These are phyloP conservation scores for Coffea eugenioides DNA, from an alignment of 257 asterid genomes.

Conservation along the genomic window DNA sequence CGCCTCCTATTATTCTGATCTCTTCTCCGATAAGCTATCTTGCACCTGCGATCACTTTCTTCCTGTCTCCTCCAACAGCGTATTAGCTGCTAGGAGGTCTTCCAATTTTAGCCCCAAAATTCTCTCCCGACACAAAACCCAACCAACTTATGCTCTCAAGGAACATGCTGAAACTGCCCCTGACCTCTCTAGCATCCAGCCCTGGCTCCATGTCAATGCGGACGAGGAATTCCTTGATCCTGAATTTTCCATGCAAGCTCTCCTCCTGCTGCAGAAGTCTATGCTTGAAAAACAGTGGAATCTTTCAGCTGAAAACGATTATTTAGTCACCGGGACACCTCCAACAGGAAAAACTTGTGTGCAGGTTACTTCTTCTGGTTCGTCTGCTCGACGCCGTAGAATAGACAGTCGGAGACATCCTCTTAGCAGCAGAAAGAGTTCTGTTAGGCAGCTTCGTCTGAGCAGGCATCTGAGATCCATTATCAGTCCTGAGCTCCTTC, in stretches of 20 bases:
- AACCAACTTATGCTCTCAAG: constrained; percentile 47
- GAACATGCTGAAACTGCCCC: constrained; percentile 43
- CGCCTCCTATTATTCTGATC: constrained; percentile 54
- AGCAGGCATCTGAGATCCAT: constrained; percentile 39
- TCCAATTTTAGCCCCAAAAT: constrained; percentile 27
- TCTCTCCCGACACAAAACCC: constrained; percentile 36
- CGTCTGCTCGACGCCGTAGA: constrained; percentile 77
- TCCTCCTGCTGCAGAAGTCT: constrained; percentile 82
- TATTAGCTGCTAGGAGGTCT: constrained; percentile 42
- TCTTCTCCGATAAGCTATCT: constrained; percentile 52
- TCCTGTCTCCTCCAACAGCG: constrained; percentile 32
- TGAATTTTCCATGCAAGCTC: constrained; percentile 53
- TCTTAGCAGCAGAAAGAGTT: constrained; percentile 24
- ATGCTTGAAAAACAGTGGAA: constrained; percentile 95
- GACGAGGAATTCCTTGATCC: constrained; percentile 31
- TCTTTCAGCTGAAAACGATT: constrained; percentile 42
- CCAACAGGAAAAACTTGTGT: constrained; percentile 19
- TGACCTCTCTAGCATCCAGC: constrained; percentile 34
- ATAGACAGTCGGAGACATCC: constrained; percentile 42
- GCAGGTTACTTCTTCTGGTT: constrained; percentile 57
- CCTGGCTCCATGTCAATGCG: constrained; percentile 26
- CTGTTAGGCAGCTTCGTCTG: constrained; percentile 22
- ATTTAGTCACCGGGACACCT: constrained; percentile 4
- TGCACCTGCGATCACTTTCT: constrained; percentile 31
- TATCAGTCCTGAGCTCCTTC: constrained; percentile 54